Base-by-base conservation (phyloP, 176 grass and related monocot genomes). In the Oryza rufipogon region DNA sequence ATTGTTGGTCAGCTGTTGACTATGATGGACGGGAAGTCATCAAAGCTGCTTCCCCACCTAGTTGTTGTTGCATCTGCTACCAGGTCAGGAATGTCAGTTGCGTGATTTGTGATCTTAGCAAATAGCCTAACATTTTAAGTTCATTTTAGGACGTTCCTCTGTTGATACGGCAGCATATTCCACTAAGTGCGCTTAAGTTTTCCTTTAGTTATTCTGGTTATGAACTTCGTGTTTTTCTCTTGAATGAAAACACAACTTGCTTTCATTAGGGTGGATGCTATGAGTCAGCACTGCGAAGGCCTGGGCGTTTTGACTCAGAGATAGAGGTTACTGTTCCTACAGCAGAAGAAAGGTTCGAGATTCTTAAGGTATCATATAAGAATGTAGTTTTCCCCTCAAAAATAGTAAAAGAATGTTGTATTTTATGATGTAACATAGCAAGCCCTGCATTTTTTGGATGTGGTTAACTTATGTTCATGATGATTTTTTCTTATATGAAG, bases 1-100 rank as follows among this genome's bases (percentile, higher is more conserved):
- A 90, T 98, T 66, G 96, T 98, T 79, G 96, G 80, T 46, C 91
- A 98, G 84, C 91, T 98, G 42, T 84, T 98, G 68, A 94, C 96
- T 58, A 19, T 58, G 19, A 58, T 58, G 54, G 54, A 58, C 2
- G 54, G 54, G 54, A 58, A 8, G 54, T 58, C 54, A n/a, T 58
- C 54, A n/a, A 58, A 58, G 54, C 5, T n/a, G 54, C 54, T 58
- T 58, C 54, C 54, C 19, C 54, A 58, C 19, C 1, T 58, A 58
- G 54, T 58, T 58, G 54, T 95, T 69, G 91, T 98, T 49, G 96
- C 93, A 64, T 94, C 93, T 30, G 95, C 96, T 25, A 98, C 95
- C 91, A 95, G 96, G 96, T 98, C 60, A 86, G 88, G 46, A 19
- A 47, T 17, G 11, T 36, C 74, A 28, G 30, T 65, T 25, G 47